A percentile compares a stretch with the other conserved stretches of the same genome.
phyloP scores from a whole-genome alignment of 192 early-diverging fungal species.

The Spizellomyces punctatus region DNA sequence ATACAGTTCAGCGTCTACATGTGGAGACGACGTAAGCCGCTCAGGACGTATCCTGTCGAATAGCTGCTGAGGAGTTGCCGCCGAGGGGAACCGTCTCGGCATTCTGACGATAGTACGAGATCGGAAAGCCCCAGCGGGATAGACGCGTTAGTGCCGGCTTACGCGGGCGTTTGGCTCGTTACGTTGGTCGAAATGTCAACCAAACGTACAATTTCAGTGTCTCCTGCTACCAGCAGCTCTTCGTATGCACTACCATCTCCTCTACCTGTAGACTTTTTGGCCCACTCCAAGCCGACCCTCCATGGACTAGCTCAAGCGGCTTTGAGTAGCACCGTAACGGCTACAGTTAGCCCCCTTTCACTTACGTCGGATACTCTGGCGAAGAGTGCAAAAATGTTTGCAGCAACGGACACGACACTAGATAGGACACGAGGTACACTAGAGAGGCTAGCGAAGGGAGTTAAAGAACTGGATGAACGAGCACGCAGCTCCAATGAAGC shows the following conservation, averaged over 20 bases:
- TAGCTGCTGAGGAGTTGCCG: conserved; percentile 8
- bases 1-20: conserved; percentile 30
- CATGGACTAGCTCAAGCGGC: neutral
- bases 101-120: too few species aligned
- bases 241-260: too few species aligned
- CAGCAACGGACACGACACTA: neutral
- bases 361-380: neutral
- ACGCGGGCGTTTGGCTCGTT: too few species aligned
- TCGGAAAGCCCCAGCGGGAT: too few species aligned
- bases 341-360: neutral
- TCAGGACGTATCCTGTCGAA: conserved; percentile 19
- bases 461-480: neutral
- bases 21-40: conserved; percentile 30
- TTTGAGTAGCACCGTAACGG: neutral
- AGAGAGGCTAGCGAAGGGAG: neutral
- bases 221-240: too few species aligned
- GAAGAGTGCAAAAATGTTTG: neutral
- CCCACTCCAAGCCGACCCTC: neutral
- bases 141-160: too few species aligned
- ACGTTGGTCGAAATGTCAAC: too few species aligned
- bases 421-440: neutral
- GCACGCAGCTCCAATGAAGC: neutral
- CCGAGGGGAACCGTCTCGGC: too few species aligned
- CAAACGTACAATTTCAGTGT: too few species aligned
- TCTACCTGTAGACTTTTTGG: neutral